Conservation (phyloP, 2,329 filamentous ascomycete species). For the Beauveria medogensis region DNA sequence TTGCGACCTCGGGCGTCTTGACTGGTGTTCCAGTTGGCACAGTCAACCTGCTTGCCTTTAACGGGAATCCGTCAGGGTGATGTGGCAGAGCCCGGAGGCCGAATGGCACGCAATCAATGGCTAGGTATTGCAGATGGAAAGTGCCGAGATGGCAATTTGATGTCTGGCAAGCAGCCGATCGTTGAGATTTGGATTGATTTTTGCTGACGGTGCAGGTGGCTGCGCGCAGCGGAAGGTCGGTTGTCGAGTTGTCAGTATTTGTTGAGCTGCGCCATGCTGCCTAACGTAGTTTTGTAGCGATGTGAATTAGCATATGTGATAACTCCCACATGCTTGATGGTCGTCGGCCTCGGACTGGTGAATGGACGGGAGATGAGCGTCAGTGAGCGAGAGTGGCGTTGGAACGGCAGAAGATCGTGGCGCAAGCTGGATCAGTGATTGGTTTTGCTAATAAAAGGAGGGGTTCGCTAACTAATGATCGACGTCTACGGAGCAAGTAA, state of each 20-base stretch:
- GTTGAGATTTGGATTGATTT: background rate
- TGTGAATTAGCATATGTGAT: too few relatives aligned
- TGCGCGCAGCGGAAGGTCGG: background rate
- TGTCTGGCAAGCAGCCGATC: background rate
- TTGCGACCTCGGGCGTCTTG: conserved; percentile 32
- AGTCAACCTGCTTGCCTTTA: conserved; percentile 45
- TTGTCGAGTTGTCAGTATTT: background rate
- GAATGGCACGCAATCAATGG: too few relatives aligned
- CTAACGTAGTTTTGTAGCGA: background rate
- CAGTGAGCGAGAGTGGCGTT: background rate
- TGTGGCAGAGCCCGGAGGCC: too few relatives aligned
- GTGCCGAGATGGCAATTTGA: too few relatives aligned
- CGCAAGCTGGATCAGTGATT: background rate
- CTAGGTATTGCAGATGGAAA: too few relatives aligned
- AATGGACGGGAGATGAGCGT: background rate
- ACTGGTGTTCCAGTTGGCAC: conserved; percentile 31
- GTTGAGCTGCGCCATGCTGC: background rate
- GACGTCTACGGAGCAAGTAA: background rate
- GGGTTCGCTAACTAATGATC: background rate
- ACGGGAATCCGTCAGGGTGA: conserved; percentile 26
- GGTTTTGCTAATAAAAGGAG: background rate
- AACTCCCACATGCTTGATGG: background rate
- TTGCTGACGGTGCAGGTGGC: background rate
- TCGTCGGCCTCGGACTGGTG: background rate
- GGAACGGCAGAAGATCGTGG: background rate